Percentiles rank a stretch among this genome's conserved stretches.
Conservation (phyloP, 2,329 filamentous ascomycete species). For the Albophoma yamanashiensis region DNA sequence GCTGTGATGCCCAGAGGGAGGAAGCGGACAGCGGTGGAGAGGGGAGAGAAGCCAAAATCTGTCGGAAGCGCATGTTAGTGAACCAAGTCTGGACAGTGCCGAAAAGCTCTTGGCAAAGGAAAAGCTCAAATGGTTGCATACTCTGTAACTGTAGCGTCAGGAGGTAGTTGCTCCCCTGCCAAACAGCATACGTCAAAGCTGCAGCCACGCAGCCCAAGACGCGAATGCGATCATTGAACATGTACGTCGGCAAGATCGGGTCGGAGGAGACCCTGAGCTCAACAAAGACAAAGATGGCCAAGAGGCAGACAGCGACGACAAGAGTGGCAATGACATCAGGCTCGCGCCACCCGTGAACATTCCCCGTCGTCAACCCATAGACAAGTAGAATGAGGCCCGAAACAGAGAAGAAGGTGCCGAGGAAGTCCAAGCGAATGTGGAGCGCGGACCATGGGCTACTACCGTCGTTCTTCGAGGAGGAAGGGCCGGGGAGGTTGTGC, state of each 20-base stretch:
- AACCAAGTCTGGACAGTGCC: background rate
- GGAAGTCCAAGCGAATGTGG: background rate
- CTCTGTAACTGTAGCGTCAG: constrained; percentile 6
- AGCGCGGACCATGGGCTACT: constrained; percentile 1
- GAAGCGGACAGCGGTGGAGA: constrained; percentile 5
- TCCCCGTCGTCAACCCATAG: constrained; percentile 4
- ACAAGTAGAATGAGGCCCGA: constrained; percentile 2
- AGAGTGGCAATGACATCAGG: constrained; percentile 3
- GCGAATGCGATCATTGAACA: constrained; percentile 2
- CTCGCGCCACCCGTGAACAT: constrained; percentile 3
- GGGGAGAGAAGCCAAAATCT: constrained; percentile 5
- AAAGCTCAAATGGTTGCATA: background rate
- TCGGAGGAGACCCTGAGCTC: constrained; percentile 1
- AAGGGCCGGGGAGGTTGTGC: constrained; percentile 2
- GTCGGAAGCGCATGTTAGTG: background rate
- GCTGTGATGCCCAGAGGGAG: constrained; percentile 6
- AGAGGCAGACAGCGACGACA: constrained; percentile 1
- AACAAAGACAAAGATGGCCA: constrained; percentile 2
- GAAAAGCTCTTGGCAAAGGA: background rate
- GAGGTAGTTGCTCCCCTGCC: constrained; percentile 5
- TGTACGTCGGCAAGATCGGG: constrained; percentile 3
- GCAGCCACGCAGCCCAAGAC: constrained; percentile 4
- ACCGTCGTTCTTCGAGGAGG: background rate
- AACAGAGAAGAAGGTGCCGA: constrained; percentile 3
- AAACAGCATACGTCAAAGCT: constrained; percentile 5